A percentile compares a stretch with the other conserved stretches of the same genome.
Evolutionary conservation across 208 protist species (phyloP).

Genomic region (Acanthamoeba healyi): DNA sequence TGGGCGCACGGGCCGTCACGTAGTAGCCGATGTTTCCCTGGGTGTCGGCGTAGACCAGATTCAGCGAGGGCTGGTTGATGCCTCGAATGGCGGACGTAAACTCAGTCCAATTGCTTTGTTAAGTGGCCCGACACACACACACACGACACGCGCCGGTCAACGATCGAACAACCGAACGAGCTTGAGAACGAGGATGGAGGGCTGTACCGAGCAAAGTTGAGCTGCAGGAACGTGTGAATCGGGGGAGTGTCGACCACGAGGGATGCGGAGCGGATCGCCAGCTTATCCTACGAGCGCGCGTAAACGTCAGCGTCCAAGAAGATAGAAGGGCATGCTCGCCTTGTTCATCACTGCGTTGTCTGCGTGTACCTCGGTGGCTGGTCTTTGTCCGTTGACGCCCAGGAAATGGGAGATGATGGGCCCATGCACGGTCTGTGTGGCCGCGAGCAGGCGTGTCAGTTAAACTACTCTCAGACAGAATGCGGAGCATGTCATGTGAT

Average conservation of each 20-base stretch:
- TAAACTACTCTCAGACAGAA: background rate
- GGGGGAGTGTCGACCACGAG: background rate
- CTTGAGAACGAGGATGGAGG: no score
- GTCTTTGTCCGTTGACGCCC: background rate
- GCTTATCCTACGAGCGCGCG: no score
- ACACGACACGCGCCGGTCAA: no score
- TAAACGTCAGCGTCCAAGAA: no score
- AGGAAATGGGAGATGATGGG: background rate
- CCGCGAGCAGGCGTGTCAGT: background rate
- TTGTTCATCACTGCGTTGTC: no score
- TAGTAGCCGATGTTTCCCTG: background rate
- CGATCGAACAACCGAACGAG: no score
- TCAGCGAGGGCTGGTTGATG: background rate
- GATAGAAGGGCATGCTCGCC: no score
- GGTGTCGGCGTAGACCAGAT: background rate
- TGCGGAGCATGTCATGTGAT: no score
- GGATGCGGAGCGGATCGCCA: background rate
- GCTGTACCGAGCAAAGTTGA: background rate
- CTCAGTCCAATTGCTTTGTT: background rate
- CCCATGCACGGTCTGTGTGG: background rate
- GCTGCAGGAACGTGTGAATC: background rate
- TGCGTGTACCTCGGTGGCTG: background rate
- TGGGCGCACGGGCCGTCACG: background rate
- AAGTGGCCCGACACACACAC: no score
- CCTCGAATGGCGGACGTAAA: background rate